These are phyloP conservation scores for Cystofilobasidium bisporidii DNA, from an alignment of 768 basidiomycete genomes.

Conservation along the genomic window DNA sequence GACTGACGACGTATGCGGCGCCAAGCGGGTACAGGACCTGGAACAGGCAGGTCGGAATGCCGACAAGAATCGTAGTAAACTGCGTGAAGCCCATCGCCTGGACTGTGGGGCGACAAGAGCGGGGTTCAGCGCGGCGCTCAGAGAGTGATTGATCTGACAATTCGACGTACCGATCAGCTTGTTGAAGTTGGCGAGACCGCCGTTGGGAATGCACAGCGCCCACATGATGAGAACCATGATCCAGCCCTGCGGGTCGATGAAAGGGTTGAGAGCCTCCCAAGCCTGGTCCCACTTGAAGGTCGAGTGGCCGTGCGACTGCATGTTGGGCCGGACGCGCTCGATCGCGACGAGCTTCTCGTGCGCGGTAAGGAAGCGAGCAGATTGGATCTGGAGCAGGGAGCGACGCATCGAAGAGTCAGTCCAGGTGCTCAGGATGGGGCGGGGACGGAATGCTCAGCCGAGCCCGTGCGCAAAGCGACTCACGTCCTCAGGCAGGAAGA, in stretches of 20 bases:
- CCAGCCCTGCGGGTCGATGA: conserved; percentile 8
- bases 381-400: too few relatives aligned
- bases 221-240: conserved; percentile 6
- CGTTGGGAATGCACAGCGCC: neutral
- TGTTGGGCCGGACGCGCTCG: conserved; percentile 6
- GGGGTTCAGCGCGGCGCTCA: too few relatives aligned
- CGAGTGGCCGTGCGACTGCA: neutral
- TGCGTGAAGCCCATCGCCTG: neutral
- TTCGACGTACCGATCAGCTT: neutral
- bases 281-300: neutral
- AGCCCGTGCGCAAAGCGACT: too few relatives aligned
- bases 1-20: neutral
- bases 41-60: conserved; percentile 4
- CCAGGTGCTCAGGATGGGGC: too few relatives aligned
- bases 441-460: too few relatives aligned
- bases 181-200: conserved; percentile 5
- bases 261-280: conserved; percentile 4
- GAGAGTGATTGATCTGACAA: too few relatives aligned
- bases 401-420: too few relatives aligned
- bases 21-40: conserved; percentile 3
- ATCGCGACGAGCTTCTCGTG: neutral
- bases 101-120: neutral
- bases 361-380: neutral
- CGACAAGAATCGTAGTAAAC: neutral
- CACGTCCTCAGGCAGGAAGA: neutral